Conservation (phyloP, 441 rosid species). For the Erysimum cheiri region DNA sequence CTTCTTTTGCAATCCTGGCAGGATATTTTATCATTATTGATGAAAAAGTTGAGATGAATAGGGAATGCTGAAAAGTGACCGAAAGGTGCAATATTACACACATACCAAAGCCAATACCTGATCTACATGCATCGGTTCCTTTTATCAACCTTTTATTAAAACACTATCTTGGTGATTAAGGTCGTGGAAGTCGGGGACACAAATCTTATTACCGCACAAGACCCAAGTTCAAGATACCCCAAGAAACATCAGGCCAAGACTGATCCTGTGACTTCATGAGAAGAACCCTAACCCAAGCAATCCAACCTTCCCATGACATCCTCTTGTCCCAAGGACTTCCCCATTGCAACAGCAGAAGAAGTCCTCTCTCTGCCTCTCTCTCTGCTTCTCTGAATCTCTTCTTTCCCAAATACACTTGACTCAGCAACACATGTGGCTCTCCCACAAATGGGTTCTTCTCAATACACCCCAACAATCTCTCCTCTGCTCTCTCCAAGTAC, state of each 20-base stretch:
- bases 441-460: conserved; percentile 86
- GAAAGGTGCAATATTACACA: background rate
- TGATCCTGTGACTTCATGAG: conserved; percentile 75
- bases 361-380: conserved; percentile 64
- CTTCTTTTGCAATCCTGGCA: too few species aligned
- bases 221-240: conserved; percentile 84
- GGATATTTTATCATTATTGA: too few species aligned
- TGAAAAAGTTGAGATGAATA: background rate
- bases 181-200: background rate
- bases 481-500: conserved; percentile 58
- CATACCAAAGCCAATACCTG: conserved; percentile 12
- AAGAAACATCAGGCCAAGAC: conserved; percentile 78
- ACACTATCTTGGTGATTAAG: conserved; percentile 1
- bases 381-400: conserved; percentile 78
- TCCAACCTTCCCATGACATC: conserved; percentile 94
- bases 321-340: conserved; percentile 96
- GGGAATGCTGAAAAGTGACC: background rate
- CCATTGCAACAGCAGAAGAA: conserved; percentile 75
- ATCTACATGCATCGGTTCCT: conserved; percentile 7
- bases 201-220: conserved; percentile 54
- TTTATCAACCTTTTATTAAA: conserved; percentile 13
- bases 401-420: conserved; percentile 61
- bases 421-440: conserved; percentile 79
- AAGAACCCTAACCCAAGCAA: conserved; percentile 87
- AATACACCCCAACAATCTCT: conserved; percentile 51